These are phyloP conservation scores for Kwoniella botswanensis DNA, from an alignment of 768 basidiomycete species.

Conservation along the genomic window DNA sequence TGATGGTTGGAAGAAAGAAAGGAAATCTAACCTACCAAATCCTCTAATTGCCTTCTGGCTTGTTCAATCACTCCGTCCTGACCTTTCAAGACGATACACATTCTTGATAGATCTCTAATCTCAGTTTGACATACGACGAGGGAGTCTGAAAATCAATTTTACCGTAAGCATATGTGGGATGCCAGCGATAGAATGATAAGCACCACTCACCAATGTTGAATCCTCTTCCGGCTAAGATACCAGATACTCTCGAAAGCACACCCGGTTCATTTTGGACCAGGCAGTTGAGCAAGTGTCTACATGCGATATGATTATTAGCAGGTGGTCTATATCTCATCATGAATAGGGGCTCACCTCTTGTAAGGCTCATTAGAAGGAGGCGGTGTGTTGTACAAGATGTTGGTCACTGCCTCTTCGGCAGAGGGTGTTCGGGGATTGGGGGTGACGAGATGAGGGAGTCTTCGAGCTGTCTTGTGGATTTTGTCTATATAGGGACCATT, in stretches of 20 bases:
- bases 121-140: conserved; percentile 97
- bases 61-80: conserved; percentile 99
- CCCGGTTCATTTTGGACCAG: conserved; percentile 99
- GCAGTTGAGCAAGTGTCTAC: conserved; percentile 92
- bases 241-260: conserved; percentile 96
- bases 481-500: conserved; percentile 44
- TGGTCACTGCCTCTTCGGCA: conserved; percentile 95
- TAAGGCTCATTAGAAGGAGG: conserved; percentile 88
- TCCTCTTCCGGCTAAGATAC: conserved; percentile 93
- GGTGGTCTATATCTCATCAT: too few species aligned
- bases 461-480: conserved; percentile 41
- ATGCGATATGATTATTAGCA: too few species aligned
- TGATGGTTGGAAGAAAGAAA: background rate
- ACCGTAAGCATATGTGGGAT: too few species aligned
- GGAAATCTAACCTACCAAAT: conserved; percentile 69
- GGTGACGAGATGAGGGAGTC: conserved; percentile 62
- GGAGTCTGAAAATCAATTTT: conserved; percentile 70
- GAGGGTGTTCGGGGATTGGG: conserved; percentile 80
- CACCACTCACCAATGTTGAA: conserved; percentile 69
- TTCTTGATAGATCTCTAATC: conserved; percentile 92
- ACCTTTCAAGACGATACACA: conserved; percentile 95
- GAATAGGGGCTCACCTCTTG: conserved; percentile 52
- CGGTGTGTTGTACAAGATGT: conserved; percentile 95
- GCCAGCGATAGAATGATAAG: too few species aligned
- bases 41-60: conserved; percentile 91